Evolutionary conservation across 257 asterid genomes (phyloP).

Genomic region (Solanum acaule): DNA sequence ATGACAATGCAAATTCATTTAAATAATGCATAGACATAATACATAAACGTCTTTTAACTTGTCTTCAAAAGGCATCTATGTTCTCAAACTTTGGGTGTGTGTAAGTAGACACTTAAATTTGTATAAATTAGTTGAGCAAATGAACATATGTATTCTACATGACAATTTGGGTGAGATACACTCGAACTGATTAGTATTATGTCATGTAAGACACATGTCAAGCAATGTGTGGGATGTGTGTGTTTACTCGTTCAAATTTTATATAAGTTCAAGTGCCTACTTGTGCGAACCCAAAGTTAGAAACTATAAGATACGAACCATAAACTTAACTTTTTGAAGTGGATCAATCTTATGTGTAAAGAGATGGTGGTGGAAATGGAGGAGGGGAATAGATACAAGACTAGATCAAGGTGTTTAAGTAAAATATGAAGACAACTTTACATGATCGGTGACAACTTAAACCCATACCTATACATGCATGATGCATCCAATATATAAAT

Average conservation of each 20-base stretch:
- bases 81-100: neutral
- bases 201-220: neutral
- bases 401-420: too few species aligned
- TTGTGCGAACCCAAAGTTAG: neutral
- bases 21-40: too few species aligned
- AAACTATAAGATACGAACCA: neutral
- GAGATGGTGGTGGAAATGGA: too few species aligned
- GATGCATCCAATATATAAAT: too few species aligned
- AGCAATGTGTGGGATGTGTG: neutral
- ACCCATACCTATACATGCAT: too few species aligned
- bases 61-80: neutral
- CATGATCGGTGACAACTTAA: too few species aligned
- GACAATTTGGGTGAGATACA: neutral
- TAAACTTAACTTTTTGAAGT: neutral
- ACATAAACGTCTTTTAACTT: neutral
- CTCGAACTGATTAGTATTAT: neutral
- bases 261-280: neutral
- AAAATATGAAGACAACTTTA: too few species aligned
- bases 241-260: too few species aligned
- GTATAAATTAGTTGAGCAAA: neutral
- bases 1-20: neutral
- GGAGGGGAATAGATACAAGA: too few species aligned
- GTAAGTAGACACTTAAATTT: too few species aligned
- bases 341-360: neutral
- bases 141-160: too few species aligned